Conservation (phyloP, 2,329 filamentous ascomycete genomes). For the Penicillium sp. region DNA sequence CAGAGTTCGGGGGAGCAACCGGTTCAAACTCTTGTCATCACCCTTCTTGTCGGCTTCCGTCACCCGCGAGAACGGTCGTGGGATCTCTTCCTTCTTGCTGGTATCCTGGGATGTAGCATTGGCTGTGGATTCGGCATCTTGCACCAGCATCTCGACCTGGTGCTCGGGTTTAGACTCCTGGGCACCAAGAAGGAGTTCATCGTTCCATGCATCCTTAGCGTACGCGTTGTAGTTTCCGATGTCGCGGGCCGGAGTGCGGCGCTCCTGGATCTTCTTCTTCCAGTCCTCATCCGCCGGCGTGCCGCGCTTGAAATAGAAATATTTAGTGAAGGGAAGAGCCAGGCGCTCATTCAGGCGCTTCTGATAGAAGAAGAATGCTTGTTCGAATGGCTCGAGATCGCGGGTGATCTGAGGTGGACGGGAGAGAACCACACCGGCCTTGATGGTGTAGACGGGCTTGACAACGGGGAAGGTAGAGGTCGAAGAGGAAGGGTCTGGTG, state of each 20-base stretch:
- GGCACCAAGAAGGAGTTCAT: constrained; percentile 79
- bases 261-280: constrained; percentile 77
- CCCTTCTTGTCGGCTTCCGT: constrained; percentile 75
- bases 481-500: constrained; percentile 18
- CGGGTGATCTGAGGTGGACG: constrained; percentile 85
- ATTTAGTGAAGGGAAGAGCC: constrained; percentile 78
- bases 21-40: constrained; percentile 75
- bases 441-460: constrained; percentile 47
- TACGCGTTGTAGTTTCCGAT: constrained; percentile 80
- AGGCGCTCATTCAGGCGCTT: constrained; percentile 93
- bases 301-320: constrained; percentile 92
- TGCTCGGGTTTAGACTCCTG: constrained; percentile 61
- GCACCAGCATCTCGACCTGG: constrained; percentile 66
- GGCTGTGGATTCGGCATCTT: constrained; percentile 64
- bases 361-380: constrained; percentile 94
- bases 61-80: constrained; percentile 65
- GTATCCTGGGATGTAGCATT: constrained; percentile 41
- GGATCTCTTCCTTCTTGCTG: constrained; percentile 62
- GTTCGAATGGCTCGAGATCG: constrained; percentile 80
- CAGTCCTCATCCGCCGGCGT: constrained; percentile 83
- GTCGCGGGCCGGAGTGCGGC: constrained; percentile 75
- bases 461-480: constrained; percentile 27
- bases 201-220: constrained; percentile 76
- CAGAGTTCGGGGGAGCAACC: constrained; percentile 74
- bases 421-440: constrained; percentile 76